Evolutionary conservation across 208 protist species (phyloP).

Genomic region (Acanthamoeba sp.): DNA sequence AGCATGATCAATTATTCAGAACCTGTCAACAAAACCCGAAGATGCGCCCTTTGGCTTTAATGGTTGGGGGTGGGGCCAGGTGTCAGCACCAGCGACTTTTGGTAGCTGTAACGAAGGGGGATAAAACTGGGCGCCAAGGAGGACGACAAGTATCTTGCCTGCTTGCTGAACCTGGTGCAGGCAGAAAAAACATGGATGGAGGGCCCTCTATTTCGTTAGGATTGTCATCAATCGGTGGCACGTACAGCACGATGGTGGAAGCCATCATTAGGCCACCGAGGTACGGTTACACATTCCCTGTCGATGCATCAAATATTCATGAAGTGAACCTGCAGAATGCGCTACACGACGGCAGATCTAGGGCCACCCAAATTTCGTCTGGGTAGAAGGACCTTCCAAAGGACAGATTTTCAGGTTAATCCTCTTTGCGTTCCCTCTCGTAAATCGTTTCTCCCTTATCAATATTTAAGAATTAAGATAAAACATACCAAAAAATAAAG

Average conservation of each 20-base stretch:
- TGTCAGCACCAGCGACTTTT: too few species aligned
- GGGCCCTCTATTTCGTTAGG: constrained; percentile 38
- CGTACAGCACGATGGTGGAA: constrained; percentile 59
- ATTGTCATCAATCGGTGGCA: constrained; percentile 9
- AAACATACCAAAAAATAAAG: neutral
- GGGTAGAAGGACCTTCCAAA: constrained; percentile 30
- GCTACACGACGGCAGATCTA: neutral
- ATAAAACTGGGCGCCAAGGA: too few species aligned
- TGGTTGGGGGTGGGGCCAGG: too few species aligned
- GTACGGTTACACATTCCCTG: neutral
- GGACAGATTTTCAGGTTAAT: constrained; percentile 39
- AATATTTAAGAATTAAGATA: neutral
- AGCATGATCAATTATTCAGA: too few species aligned
- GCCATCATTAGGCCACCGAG: constrained; percentile 71
- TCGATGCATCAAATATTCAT: neutral
- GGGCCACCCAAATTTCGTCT: constrained; percentile 38
- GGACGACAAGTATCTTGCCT: too few species aligned
- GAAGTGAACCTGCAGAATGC: neutral
- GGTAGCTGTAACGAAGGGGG: too few species aligned
- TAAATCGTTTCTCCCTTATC: neutral
- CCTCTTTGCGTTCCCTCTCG: neutral
- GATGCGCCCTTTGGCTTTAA: too few species aligned
- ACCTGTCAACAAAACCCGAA: too few species aligned
- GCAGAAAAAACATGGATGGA: neutral
- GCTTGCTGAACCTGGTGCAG: too few species aligned